These are phyloP conservation scores for Podila epigama DNA, from an alignment of 192 early-diverging fungal species.

Conservation along the genomic window DNA sequence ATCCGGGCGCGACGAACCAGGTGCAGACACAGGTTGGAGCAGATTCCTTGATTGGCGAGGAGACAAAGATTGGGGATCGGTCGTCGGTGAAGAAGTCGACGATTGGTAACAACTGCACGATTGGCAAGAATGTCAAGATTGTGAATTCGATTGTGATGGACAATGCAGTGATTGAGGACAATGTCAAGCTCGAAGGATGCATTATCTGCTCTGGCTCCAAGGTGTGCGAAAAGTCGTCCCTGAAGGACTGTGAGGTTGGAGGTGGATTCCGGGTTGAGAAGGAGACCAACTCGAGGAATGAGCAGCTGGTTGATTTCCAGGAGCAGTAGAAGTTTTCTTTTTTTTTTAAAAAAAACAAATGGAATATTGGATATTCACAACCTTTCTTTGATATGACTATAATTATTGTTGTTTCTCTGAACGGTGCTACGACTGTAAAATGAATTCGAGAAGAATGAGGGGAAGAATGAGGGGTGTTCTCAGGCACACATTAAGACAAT, in stretches of 20 bases:
- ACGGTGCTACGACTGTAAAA: no score
- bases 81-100: constrained; percentile 94
- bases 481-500: no score
- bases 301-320: constrained; percentile 46
- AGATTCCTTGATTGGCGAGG: constrained; percentile 92
- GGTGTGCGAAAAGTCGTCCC: constrained; percentile 72
- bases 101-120: constrained; percentile 92
- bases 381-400: no score
- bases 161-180: constrained; percentile 91
- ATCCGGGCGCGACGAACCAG: constrained; percentile 66
- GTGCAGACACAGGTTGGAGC: constrained; percentile 72
- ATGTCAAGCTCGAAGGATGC: constrained; percentile 87
- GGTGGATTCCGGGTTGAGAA: constrained; percentile 70
- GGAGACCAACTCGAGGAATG: constrained; percentile 62
- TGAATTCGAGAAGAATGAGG: no score
- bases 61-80: constrained; percentile 88
- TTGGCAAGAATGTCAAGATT: constrained; percentile 97
- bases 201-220: constrained; percentile 85
- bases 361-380: no score
- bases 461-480: no score
- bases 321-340: no score
- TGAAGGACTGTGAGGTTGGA: constrained; percentile 92
- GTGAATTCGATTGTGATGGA: constrained; percentile 97
- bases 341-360: not conserved
- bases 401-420: no score